Percentiles rank a stretch among this genome's conserved stretches.
Evolutionary conservation across 129 eudicot genomes (phyloP).

Genomic region (Sambucus nigra): DNA sequence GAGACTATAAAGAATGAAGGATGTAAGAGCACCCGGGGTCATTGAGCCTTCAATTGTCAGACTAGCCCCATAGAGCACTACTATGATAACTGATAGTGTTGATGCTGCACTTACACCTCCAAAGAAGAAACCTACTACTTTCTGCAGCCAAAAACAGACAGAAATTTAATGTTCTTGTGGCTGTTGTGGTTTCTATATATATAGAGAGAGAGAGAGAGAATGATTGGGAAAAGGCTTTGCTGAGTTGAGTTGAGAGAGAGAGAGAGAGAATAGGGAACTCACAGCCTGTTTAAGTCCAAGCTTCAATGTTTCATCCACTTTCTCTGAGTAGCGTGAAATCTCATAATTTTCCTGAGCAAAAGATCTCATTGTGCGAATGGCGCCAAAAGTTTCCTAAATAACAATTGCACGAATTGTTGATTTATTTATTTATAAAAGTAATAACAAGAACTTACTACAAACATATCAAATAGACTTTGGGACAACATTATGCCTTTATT

Average conservation of each 20-base stretch:
- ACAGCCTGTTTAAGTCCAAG: conserved; percentile 90
- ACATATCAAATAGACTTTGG: not conserved
- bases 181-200: no score
- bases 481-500: not conserved
- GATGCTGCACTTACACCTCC: conserved; percentile 94
- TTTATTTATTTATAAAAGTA: no score
- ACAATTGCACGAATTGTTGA: not conserved
- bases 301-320: conserved; percentile 79
- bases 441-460: no score
- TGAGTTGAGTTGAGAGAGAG: not conserved
- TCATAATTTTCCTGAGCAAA: conserved; percentile 80
- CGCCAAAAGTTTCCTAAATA: conserved; percentile 85
- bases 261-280: conserved; percentile 24
- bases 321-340: conserved; percentile 56
- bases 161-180: not conserved
- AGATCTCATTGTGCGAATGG: conserved; percentile 83
- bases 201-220: not conserved
- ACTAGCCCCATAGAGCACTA: conserved; percentile 80
- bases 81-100: conserved; percentile 72
- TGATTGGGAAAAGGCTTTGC: no score
- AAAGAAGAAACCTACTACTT: conserved; percentile 68
- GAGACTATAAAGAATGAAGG: conserved; percentile 92
- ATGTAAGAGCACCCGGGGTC: conserved; percentile 76
- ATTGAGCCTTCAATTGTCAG: conserved; percentile 69
- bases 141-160: conserved; percentile 34